Evolutionary conservation across 176 grass and related monocot species (phyloP), one percentile per base, ranked within the genome.

Genomic region (Rhipidocladum racemiflorum): DNA sequence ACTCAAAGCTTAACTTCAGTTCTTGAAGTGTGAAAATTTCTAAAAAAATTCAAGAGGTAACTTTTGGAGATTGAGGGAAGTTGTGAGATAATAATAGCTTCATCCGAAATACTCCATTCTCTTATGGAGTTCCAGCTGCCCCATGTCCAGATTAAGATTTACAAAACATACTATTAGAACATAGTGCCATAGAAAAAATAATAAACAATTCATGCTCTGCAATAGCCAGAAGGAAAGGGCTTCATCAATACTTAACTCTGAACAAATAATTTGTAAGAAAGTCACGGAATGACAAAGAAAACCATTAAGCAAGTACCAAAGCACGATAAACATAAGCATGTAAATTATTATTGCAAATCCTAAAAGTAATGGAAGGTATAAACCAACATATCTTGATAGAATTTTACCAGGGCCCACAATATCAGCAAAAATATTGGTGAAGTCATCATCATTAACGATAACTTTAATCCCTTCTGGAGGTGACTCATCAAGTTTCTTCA

Each of bases 381-480:
- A 43, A 83, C 9, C 23, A 53, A 54, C 18, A 21, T 20, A 68
- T 68, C 63, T 38, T 15, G 63, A 28, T 18, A 87, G 77, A 88
- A 65, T 68, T 61, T 68, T 88, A 97, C 94, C 88, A 75, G 94
- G 94, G 48, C 94, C 94, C 83, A 94, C 94, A 68, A 97, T 94
- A 82, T 97, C 94, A 54, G 89, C 91, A 43, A 80, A 62, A 92
- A 82, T 97, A 66, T 71, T 92, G 50, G 91, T 82, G 78, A 97
- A 94, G 69, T 97, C 91, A 17, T 97, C 91, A 69, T 94, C 94
- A 76, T 97, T 97, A 23, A 90, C 64, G 72, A 84, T 85, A 60
- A 94, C 91, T 62, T 90, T 94, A 71, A 97, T 97, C 67, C 94
- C 94, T 91, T 97, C 94, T 68, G 91, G 91, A 88, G 94, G 91